phyloP scores from a whole-genome alignment of 23 red algal genomes.

The Gracilaria caudata region DNA sequence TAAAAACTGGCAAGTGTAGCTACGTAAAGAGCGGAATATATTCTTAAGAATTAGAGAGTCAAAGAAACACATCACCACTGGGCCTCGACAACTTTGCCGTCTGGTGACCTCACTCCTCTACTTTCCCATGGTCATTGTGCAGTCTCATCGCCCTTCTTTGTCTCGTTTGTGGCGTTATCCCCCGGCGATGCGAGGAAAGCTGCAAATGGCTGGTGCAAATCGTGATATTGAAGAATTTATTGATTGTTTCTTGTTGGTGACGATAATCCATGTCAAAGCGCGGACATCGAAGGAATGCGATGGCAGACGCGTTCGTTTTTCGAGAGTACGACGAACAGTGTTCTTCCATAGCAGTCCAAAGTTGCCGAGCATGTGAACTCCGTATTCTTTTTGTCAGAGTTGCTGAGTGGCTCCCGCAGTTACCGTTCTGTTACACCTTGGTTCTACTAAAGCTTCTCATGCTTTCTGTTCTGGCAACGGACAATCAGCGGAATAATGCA shows the following conservation, averaged over 20 bases:
- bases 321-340: conserved; percentile 11
- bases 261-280: conserved; percentile 48
- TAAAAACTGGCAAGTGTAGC: conserved; percentile 38
- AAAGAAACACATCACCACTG: not conserved
- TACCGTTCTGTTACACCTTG: too few relatives aligned
- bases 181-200: not conserved
- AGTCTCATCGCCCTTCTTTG: not conserved
- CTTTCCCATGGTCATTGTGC: conserved; percentile 9
- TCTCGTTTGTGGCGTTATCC: not conserved
- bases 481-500: too few relatives aligned
- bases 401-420: conserved; percentile 60
- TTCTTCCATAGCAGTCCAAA: conserved; percentile 35
- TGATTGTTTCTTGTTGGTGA: conserved; percentile 24
- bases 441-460: too few relatives aligned
- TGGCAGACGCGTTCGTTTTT: conserved; percentile 42
- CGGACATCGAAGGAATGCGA: conserved; percentile 52
- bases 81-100: conserved; percentile 1
- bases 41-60: conserved; percentile 29
- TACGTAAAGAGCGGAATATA: conserved; percentile 77
- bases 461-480: too few relatives aligned
- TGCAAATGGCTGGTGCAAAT: not conserved
- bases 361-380: conserved; percentile 11
- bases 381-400: conserved; percentile 44
- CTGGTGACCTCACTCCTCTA: conserved; percentile 4
- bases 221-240: not conserved